Percentiles rank a stretch among this genome's conserved stretches.
These are phyloP conservation scores for Chalciporus piperatoides DNA, from an alignment of 1,284 basidiomycete species.

Conservation along the genomic window DNA sequence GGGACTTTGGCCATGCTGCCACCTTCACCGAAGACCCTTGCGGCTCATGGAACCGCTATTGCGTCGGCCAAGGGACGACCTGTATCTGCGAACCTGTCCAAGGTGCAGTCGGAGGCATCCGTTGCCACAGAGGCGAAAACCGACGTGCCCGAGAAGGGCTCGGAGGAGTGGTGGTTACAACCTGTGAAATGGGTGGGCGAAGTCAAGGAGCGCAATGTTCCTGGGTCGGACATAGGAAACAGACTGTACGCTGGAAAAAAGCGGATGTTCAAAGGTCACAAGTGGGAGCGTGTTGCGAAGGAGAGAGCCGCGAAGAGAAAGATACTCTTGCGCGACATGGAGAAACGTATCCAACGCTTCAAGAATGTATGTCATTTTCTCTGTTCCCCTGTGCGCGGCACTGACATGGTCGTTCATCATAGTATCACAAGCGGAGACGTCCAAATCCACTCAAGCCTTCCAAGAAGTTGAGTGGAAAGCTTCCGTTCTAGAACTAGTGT, in stretches of 20 bases:
- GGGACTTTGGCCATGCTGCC: conserved; percentile 58
- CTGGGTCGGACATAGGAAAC: conserved; percentile 53
- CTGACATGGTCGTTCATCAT: conserved; percentile 9
- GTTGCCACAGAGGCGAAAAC: not conserved
- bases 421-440: conserved; percentile 52
- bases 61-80: conserved; percentile 21
- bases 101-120: not conserved
- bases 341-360: conserved; percentile 56
- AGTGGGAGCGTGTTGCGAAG: conserved; percentile 61
- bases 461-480: conserved; percentile 42
- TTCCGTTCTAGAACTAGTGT: conserved; percentile 45
- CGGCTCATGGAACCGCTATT: conserved; percentile 16
- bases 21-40: conserved; percentile 53
- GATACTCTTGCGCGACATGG: conserved; percentile 65
- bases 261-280: conserved; percentile 85
- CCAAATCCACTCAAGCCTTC: conserved; percentile 53
- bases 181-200: conserved; percentile 58
- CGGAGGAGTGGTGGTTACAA: conserved; percentile 34
- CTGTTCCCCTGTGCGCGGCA: not conserved
- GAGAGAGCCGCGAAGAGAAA: conserved; percentile 43
- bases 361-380: conserved; percentile 47
- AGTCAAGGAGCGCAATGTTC: conserved; percentile 43
- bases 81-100: conserved; percentile 6
- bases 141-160: conserved; percentile 3
- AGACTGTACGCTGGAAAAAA: conserved; percentile 68